Conservation (phyloP, 2,329 filamentous ascomycete species). For the Aspergillus phoenicis region DNA sequence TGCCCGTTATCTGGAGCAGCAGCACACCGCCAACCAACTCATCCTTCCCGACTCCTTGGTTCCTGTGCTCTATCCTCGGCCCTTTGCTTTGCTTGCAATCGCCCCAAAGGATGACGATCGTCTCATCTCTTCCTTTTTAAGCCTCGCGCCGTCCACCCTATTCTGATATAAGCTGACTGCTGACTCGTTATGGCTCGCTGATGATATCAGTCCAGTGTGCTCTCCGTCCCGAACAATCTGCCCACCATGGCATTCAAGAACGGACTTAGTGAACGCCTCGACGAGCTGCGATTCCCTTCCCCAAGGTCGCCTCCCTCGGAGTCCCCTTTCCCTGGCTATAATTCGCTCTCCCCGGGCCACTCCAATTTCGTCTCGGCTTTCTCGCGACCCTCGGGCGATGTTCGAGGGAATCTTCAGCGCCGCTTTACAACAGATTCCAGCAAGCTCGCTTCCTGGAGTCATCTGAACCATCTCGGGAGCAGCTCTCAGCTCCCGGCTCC, state of each 20-base stretch:
- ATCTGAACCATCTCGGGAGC: slow-evolving; percentile 55
- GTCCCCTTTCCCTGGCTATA: slow-evolving; percentile 71
- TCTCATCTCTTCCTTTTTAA: slow-evolving; percentile 12
- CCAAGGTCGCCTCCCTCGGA: slow-evolving; percentile 80
- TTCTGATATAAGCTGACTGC: slow-evolving; percentile 24
- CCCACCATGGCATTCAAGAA: slow-evolving; percentile 66
- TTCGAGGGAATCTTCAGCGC: slow-evolving; percentile 76
- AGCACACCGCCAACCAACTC: slow-evolving; percentile 37
- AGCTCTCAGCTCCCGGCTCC: slow-evolving; percentile 51
- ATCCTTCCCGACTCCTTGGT: slow-evolving; percentile 13
- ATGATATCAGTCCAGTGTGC: slow-evolving; percentile 37
- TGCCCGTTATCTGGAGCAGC: slow-evolving; percentile 22
- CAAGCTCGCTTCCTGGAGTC: slow-evolving; percentile 74
- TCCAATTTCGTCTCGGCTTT: slow-evolving; percentile 64
- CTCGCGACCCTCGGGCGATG: slow-evolving; percentile 63
- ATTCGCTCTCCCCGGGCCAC: slow-evolving; percentile 70
- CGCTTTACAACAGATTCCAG: slow-evolving; percentile 93
- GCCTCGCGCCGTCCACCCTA: slow-evolving; percentile 8
- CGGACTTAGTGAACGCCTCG: slow-evolving; percentile 67
- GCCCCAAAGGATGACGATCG: slow-evolving; percentile 15
- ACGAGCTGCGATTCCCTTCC: slow-evolving; percentile 76
- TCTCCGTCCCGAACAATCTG: slow-evolving; percentile 24
- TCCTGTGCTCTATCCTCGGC: slow-evolving; percentile 20
- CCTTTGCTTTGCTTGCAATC: slow-evolving; percentile 20
- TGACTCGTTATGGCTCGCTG: slow-evolving; percentile 28